phyloP scores from a whole-genome alignment of 257 asterid genomes.

The Plantago major region DNA sequence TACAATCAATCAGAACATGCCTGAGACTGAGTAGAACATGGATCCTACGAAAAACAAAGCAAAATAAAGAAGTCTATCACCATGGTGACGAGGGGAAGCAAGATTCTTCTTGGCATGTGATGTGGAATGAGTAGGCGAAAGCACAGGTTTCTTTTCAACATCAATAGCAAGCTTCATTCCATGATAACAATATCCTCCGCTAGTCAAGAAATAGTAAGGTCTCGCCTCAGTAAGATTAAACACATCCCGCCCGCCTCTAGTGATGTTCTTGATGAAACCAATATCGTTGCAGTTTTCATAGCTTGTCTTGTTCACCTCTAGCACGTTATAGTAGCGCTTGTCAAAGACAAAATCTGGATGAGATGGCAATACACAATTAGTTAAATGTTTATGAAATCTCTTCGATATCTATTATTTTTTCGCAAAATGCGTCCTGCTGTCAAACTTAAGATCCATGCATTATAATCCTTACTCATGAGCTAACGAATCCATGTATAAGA shows the following conservation, averaged over 20 bases:
- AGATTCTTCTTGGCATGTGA: constrained; percentile 4
- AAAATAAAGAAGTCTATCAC: neutral
- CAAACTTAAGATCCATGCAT: no score
- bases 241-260: constrained; percentile 64
- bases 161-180: constrained; percentile 52
- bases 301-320: constrained; percentile 53
- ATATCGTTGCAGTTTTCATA: constrained; percentile 47
- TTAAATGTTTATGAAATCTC: no score
- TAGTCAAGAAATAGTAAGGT: constrained; percentile 52
- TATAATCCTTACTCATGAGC: no score
- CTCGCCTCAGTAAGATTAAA: constrained; percentile 35
- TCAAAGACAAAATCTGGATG: constrained; percentile 48
- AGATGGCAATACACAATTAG: neutral
- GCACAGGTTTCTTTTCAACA: constrained; percentile 20
- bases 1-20: constrained; percentile 1
- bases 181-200: constrained; percentile 53
- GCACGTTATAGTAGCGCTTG: constrained; percentile 38
- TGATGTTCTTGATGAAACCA: constrained; percentile 37
- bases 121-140: constrained; percentile 7
- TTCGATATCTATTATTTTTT: no score
- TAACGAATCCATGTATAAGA: no score
- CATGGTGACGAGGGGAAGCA: constrained; percentile 3
- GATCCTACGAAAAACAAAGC: constrained; percentile 6
- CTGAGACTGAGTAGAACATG: neutral
- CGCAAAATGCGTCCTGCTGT: no score